A percentile compares a stretch with the other conserved stretches of the same genome.
Conservation (phyloP, 2,329 filamentous ascomycete genomes). For the Calcarisporium arbuscula region DNA sequence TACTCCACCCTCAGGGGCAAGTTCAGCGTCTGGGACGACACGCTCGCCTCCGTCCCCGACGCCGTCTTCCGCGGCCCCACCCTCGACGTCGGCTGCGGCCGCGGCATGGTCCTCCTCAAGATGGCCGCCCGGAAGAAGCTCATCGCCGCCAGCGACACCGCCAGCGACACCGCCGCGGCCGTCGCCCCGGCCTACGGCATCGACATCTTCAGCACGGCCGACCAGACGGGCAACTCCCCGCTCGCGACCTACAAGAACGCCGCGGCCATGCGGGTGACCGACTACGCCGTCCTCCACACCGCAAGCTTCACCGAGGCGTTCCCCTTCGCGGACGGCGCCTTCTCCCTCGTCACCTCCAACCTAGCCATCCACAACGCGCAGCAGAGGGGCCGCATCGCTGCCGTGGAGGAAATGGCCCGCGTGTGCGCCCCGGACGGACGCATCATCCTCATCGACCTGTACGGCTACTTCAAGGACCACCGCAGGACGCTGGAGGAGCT, state of each 20-base stretch:
- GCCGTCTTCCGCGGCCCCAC: constrained; percentile 3
- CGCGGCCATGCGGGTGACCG: constrained; percentile 6
- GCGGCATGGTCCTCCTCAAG: constrained; percentile 13
- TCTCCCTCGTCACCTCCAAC: constrained; percentile 8
- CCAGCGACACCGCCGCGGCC: background rate
- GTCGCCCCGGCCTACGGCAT: constrained; percentile 10
- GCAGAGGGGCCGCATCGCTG: constrained; percentile 2
- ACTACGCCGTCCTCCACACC: constrained; percentile 5
- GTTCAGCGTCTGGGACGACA: constrained; percentile 10
- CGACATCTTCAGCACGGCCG: constrained; percentile 12
- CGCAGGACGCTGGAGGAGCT: constrained; percentile 5
- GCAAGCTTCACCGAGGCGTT: constrained; percentile 9
- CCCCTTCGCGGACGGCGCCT: constrained; percentile 10
- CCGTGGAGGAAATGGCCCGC: constrained; percentile 10
- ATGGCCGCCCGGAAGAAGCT: constrained; percentile 9
- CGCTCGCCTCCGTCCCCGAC: constrained; percentile 5
- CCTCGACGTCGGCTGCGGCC: constrained; percentile 14
- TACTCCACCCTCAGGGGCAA: constrained; percentile 12
- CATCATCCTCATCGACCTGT: constrained; percentile 10
- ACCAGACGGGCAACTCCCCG: constrained; percentile 12
- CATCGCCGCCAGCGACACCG: background rate
- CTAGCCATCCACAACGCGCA: constrained; percentile 11
- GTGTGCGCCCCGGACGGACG: constrained; percentile 9
- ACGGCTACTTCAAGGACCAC: constrained; percentile 9
- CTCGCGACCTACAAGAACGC: constrained; percentile 11